Base-by-base conservation (phyloP, 805 yeast species). In the Yarrowia divulgata region DNA sequence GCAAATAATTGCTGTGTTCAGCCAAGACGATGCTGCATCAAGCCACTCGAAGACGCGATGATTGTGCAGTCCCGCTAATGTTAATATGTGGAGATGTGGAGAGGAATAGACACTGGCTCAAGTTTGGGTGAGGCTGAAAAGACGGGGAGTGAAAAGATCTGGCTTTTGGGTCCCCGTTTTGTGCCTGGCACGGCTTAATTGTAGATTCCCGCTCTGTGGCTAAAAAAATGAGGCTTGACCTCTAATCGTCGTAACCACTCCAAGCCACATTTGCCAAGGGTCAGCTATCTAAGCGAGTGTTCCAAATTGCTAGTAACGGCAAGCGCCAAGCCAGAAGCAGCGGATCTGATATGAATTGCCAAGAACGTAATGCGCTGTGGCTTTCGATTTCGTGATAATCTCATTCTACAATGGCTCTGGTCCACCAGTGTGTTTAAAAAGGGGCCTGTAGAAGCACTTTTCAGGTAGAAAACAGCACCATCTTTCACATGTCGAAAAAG, bases 21-120 rank as follows among this genome's bases (percentile, higher is more conserved):
- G 60, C 60, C 60, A 54, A 54, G 60, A 23, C 60, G 18, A 37
- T 29, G 23, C 35, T 54, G 45, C 60, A 58, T 42, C 50, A 58
- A 58, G 50, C 66, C 50, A 58, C 50, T 16, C 10, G 18, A 58
- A 42, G 50, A 29, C 39, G 48, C 40, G 50, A 57, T 42, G 42
- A 50, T 67, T 42, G 34, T 35, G 42, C 45, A 63, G 13, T 16
- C 40, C 40, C 35, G 32, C 42, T 9, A 40, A 54, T 43, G 69
- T 43, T 67, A 23, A 54, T n/a, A 32, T 35, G 29, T 40, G 16
- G 40, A 29, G 5, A 50, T n/a, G 29, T 23, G 29, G 29, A 23
- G 2, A 23, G 2, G 40, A 16, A 16, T 34, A 35, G 40, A n/a
- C 23, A n/a, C 3, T n/a, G 57, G 42, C 23, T 50, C 40, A 18